Base-by-base conservation (phyloP, 257 asterid species). In the Solanum stenotomum region DNA sequence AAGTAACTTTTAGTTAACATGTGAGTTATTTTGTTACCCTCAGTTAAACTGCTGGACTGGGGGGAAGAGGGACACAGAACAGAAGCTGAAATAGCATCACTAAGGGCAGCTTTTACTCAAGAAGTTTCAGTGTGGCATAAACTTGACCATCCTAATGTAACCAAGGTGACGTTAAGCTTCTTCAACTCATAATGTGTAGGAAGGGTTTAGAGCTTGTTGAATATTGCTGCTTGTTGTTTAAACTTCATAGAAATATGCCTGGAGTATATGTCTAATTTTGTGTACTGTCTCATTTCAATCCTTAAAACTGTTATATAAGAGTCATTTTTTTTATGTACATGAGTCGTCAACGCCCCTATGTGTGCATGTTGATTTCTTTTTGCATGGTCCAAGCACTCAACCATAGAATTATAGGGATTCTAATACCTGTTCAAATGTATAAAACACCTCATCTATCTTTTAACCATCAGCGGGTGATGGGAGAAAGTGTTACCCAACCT, bases 51-150 rank as follows among this genome's bases (percentile, higher is more conserved):
- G 93, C 94, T 95, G 77, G 98, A 95, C 92, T 95, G 97, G 97
- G 98, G 98, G 25, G 98, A 94, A 92, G 98, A 95, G 87, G 98
- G 98, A 44, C 96, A 94, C 90, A 87, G 97, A 78, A 95, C 98
- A 7, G 98, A 94, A 35, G 93, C 98, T 20, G 98, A 95, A 90
- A 89, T 94, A 88, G 89, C 93, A 31, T 94, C 98, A 33, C 87
- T 95, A 85, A 90, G 98, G 88, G 95, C 98, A 79, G 98, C 98
- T 84, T 95, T 95, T 89, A 92, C 98, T 59, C 98, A 95, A 91
- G 98, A 95, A 94, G 98, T 95, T 85, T 95, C 98, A 6, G 98
- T 95, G 38, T 95, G 98, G 98, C 98, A 95, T 90, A 95, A 94
- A 87, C 98, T 95, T 56, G 97, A 95, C 56, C 98, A 95, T 90